phyloP scores from a whole-genome alignment of 805 yeast species.

The Monosporozyma unispora region DNA sequence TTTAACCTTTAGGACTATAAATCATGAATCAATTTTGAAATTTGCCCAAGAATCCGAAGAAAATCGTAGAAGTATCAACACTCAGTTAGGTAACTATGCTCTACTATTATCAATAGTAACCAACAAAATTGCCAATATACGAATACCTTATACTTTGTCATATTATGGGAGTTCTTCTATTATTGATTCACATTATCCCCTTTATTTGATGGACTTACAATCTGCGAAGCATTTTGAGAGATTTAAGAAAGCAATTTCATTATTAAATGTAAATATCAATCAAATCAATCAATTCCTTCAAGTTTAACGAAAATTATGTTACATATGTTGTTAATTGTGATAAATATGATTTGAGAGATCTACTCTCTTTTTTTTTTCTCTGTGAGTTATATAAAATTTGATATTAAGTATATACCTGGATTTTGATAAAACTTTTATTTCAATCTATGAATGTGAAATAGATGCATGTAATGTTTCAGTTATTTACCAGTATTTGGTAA shows the following conservation, averaged over 20 bases:
- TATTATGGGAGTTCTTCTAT: slow-evolving; percentile 25
- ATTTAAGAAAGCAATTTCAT: slow-evolving; percentile 14
- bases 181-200: slow-evolving; percentile 14
- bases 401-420: not conserved
- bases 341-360: not conserved
- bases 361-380: not conserved
- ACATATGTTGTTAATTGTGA: not conserved
- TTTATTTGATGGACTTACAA: slow-evolving; percentile 15
- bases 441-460: not conserved
- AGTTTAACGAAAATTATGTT: slow-evolving; percentile 28
- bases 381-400: too few relatives aligned
- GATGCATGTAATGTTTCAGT: not conserved
- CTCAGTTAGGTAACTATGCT: slow-evolving; percentile 23
- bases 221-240: slow-evolving; percentile 9
- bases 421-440: not conserved
- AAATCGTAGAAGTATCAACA: slow-evolving; percentile 11
- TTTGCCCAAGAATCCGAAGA: slow-evolving; percentile 6
- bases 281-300: slow-evolving; percentile 23
- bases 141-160: slow-evolving; percentile 18
- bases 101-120: slow-evolving; percentile 19
- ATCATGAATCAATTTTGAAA: slow-evolving; percentile 6
- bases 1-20: slow-evolving; percentile 6
- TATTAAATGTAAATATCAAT: slow-evolving; percentile 18
- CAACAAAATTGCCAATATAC: slow-evolving; percentile 10
- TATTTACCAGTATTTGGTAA: slow-evolving; percentile 33